phyloP scores from a whole-genome alignment of 2,329 filamentous ascomycete genomes.

The Phoma sp. region DNA sequence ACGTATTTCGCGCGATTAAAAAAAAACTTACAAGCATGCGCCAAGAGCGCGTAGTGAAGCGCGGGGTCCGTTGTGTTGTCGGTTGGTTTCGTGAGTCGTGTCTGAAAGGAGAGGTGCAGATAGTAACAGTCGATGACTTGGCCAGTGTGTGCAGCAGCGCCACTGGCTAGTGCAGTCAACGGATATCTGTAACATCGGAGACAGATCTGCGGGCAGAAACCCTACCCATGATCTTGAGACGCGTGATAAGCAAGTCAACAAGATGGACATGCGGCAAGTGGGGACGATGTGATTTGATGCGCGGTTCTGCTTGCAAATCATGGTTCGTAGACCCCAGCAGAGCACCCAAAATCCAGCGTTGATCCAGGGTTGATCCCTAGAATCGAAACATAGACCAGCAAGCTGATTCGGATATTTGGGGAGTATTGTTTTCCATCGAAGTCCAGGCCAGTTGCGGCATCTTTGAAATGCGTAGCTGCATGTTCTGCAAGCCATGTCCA shows the following conservation, averaged over 20 bases:
- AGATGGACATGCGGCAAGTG: slow-evolving; percentile 10
- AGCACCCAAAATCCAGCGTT: background rate
- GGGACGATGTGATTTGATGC: background rate
- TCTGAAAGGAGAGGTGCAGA: background rate
- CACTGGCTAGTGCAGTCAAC: background rate
- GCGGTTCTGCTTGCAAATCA: slow-evolving; percentile 5
- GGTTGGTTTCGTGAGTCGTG: background rate
- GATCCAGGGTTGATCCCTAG: slow-evolving; percentile 6
- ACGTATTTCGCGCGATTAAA: background rate
- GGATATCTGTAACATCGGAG: background rate
- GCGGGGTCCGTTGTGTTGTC: background rate
- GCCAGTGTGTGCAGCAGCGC: background rate
- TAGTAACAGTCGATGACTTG: background rate
- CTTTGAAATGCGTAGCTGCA: slow-evolving; percentile 5
- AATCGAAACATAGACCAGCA: background rate
- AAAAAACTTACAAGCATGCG: background rate
- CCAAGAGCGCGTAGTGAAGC: background rate
- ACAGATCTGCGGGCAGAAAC: background rate
- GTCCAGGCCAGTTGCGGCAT: background rate
- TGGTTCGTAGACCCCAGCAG: background rate
- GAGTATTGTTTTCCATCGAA: background rate
- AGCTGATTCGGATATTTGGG: background rate
- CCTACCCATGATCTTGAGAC: background rate
- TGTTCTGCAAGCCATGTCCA: background rate
- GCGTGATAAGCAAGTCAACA: slow-evolving; percentile 2